Base-by-base conservation (phyloP, 1,284 basidiomycete species). In the Ganoderma leucocontextum region DNA sequence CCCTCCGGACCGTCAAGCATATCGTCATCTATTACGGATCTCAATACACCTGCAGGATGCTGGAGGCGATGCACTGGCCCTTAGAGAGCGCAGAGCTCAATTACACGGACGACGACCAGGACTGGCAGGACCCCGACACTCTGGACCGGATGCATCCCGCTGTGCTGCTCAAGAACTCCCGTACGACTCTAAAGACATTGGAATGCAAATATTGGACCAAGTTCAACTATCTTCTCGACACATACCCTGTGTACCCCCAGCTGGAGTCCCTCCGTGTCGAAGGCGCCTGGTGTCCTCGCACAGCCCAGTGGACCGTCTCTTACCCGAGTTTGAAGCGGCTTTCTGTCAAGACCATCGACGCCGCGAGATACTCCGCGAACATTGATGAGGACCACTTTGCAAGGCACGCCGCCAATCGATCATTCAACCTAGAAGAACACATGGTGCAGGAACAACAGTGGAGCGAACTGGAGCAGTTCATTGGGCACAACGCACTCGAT, bases 11-110 rank as follows among this genome's bases (percentile, higher is more conserved):
- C 39, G 42, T 68, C n/a, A 68, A 58, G 41, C 52, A 64, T 49
- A 12, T 68, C 39, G 52, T 25, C 29, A 57, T 68, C 35, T 17
- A 62, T 6, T 19, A 29, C 7, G 67, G 58, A 17, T 62, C 58
- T 22, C 60, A 59, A 38, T 42, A 68, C 42, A 39, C 60, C 1
- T 68, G 67, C 29, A 41, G 63, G 33, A 64, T 68, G 63, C 33
- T 68, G 5, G 67, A 64, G 36, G 62, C 67, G 2, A 59, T 62
- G 67, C 63, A 41, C 22, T 64, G 67, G 67, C 60, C 67, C 8
- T 41, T 68, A 3, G 67, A 68, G 38, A 64, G 15, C 6, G 59
- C 39, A 2, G 44, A 19, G 15, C 29, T 68, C 29, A 15, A 44
- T 47, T 44, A 52, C 35, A 17, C 60, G 4, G 39, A n/a, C 4